These are phyloP conservation scores for Sugiyamaella neomexicana DNA, from an alignment of 1,139 yeast genomes.

Conservation along the genomic window DNA sequence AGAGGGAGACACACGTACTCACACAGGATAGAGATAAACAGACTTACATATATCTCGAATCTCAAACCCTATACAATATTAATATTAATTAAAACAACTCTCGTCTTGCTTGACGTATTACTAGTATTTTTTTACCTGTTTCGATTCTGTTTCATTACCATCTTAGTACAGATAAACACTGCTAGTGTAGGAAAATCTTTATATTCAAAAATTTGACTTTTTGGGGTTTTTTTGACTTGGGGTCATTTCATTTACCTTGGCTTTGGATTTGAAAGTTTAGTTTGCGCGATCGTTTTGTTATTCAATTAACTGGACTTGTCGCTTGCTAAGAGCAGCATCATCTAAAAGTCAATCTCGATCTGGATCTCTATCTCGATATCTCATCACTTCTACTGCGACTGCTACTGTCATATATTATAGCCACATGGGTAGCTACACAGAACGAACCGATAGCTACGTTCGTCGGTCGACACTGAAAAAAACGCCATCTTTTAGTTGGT, in stretches of 20 bases:
- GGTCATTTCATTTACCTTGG: not conserved
- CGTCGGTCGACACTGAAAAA: constrained; percentile 15
- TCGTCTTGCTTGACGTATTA: not conserved
- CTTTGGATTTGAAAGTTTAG: not conserved
- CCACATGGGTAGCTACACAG: constrained; percentile 17
- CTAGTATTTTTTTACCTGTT: not conserved
- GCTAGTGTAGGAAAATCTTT: not conserved
- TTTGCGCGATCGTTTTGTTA: no score
- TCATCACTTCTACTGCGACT: no score
- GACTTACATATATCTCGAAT: not conserved
- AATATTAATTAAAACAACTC: no score
- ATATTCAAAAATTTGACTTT: not conserved
- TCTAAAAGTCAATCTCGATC: no score
- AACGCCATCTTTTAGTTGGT: constrained; percentile 24
- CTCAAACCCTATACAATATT: no score
- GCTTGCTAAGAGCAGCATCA: no score
- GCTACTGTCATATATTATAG: no score
- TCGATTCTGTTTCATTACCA: not conserved
- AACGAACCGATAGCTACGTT: constrained; percentile 19
- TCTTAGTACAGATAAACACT: not conserved
- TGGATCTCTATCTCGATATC: no score
- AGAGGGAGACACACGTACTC: not conserved
- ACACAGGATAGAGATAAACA: not conserved
- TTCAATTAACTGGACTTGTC: not conserved
- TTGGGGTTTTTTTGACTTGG: not conserved